A percentile compares a stretch with the other conserved stretches of the same genome.
Evolutionary conservation across 805 yeast genomes (phyloP).

Genomic region (Hanseniaspora guilliermondii): DNA sequence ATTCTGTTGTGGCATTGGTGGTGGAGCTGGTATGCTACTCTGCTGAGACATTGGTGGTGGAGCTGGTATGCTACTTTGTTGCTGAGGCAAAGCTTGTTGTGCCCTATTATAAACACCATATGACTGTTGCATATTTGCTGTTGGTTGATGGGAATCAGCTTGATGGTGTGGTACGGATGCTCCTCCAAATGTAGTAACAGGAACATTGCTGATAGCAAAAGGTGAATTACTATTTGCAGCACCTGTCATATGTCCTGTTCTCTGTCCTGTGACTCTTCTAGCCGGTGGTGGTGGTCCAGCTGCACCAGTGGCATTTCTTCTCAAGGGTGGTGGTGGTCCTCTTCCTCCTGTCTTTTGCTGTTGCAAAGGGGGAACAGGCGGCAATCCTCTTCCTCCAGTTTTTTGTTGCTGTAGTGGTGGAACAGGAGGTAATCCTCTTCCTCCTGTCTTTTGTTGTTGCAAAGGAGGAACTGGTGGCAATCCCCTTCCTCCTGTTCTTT

Average conservation of each 20-base stretch:
- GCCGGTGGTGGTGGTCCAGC: conserved; percentile 8
- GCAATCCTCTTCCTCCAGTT: conserved; percentile 20
- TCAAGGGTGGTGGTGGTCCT: conserved; percentile 18
- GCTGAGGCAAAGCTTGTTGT: conserved; percentile 14
- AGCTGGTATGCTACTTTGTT: conserved; percentile 15
- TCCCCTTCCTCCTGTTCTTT: conserved; percentile 20
- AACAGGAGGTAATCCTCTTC: conserved; percentile 6
- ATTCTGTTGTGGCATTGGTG: conserved; percentile 11
- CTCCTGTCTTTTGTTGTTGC: conserved; percentile 15
- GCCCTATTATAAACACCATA: conserved; percentile 7
- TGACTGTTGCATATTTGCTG: conserved; percentile 9
- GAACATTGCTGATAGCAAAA: conserved; percentile 15
- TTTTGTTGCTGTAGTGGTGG: conserved; percentile 12
- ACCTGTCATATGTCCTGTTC: conserved; percentile 13
- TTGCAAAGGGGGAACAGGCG: conserved; percentile 19
- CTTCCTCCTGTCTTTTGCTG: conserved; percentile 13
- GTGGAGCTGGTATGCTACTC: conserved; percentile 15
- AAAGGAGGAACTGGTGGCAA: conserved; percentile 21
- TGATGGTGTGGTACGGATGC: background rate
- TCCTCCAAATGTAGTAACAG: conserved; percentile 17
- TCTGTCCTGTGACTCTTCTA: conserved; percentile 9
- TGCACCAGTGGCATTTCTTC: conserved; percentile 15
- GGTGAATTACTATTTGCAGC: conserved; percentile 13
- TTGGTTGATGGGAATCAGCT: background rate
- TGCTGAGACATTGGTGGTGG: conserved; percentile 17